Evolutionary conservation across 352 stramenopile species (phyloP).

Genomic region (Phytophthora hybrid): DNA sequence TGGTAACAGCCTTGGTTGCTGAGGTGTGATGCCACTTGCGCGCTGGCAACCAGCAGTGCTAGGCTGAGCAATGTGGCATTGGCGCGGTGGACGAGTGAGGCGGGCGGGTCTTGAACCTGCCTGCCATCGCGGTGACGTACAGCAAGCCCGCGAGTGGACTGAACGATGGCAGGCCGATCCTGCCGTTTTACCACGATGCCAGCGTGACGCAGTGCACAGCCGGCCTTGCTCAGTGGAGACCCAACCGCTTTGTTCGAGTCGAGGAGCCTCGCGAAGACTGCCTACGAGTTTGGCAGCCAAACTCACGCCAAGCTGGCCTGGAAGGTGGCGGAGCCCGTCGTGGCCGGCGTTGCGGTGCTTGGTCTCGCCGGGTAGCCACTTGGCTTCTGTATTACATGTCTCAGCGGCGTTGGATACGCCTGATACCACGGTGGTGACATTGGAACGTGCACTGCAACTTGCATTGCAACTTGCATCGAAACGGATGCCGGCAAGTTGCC

Average conservation of each 20-base stretch:
- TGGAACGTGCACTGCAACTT: conserved; percentile 15
- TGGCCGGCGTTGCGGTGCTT: conserved; percentile 8
- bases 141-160: conserved; percentile 12
- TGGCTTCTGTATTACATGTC: conserved; percentile 33
- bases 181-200: conserved; percentile 18
- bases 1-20: too few relatives aligned
- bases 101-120: conserved; percentile 25
- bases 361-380: conserved; percentile 6
- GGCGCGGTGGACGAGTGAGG: background rate
- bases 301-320: background rate
- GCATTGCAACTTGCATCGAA: conserved; percentile 11
- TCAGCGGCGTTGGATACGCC: conserved; percentile 29
- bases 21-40: too few relatives aligned
- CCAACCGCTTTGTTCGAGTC: background rate
- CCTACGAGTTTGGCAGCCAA: background rate
- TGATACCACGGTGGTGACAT: conserved; percentile 31
- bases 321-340: background rate
- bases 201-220: background rate
- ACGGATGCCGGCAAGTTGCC: background rate
- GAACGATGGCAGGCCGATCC: conserved; percentile 5
- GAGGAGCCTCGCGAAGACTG: background rate
- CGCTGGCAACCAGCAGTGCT: background rate
- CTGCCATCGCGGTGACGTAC: conserved; percentile 16
- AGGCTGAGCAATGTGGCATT: background rate
- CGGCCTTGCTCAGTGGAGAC: background rate